Percentiles rank a stretch among this genome's conserved stretches.
Evolutionary conservation across 2,329 filamentous ascomycete species (phyloP).

Genomic region (Aspergillus novoparasiticus): DNA sequence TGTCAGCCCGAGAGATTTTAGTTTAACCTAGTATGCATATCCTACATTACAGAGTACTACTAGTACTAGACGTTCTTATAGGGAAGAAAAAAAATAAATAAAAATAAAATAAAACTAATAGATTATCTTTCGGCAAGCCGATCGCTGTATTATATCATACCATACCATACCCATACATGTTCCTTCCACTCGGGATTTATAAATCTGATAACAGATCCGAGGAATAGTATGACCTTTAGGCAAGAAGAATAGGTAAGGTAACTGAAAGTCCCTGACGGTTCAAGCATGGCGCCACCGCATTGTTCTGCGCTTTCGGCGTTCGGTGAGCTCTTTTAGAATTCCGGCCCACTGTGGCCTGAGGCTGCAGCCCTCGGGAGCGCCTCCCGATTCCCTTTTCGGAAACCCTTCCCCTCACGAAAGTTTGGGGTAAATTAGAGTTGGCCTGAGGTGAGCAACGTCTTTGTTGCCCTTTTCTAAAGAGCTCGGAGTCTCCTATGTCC

Average conservation of each 20-base stretch:
- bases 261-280: neutral
- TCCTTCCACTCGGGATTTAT: neutral
- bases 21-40: neutral
- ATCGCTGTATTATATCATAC: neutral
- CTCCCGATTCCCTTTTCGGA: neutral
- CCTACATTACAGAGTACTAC: too few relatives aligned
- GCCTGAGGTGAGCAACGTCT: too few relatives aligned
- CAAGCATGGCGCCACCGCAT: conserved; percentile 1
- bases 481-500: too few relatives aligned
- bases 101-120: too few relatives aligned
- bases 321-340: conserved; percentile 25
- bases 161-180: neutral
- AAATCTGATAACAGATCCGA: conserved; percentile 3
- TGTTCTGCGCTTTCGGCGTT: neutral
- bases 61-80: too few relatives aligned
- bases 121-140: neutral
- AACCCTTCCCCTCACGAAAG: conserved; percentile 6
- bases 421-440: conserved; percentile 7
- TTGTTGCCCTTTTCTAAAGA: too few relatives aligned
- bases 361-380: neutral
- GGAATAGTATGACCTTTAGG: neutral
- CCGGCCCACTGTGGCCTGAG: conserved; percentile 19
- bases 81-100: too few relatives aligned
- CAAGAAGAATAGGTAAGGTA: neutral
- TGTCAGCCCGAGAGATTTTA: neutral